Base-by-base conservation (phyloP, 495 filamentous ascomycete species). In the Neurospora sp. region DNA sequence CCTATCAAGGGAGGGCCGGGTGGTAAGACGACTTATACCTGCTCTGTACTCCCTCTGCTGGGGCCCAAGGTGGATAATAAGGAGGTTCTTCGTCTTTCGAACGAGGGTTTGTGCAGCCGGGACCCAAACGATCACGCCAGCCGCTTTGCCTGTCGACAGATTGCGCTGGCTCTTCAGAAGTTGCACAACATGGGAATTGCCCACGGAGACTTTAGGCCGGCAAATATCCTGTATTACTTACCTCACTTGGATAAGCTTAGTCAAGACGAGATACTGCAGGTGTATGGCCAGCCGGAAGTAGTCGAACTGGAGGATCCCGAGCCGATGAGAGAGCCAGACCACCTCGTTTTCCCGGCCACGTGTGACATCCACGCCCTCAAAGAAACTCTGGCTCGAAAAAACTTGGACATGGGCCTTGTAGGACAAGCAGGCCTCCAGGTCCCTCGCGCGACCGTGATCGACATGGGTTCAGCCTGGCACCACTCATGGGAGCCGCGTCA, bases 161-260 rank as follows among this genome's bases (percentile, higher is more conserved):
- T 69, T 5, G 53, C 53, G 0, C 11, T 8, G 10, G 71, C 71
- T 27, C 39, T 44, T 9, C 35, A 72, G 27, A 69, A 41, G 31
- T 4, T 72, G 38, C 71, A 72, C 14, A 39, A n/a, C 22, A 61
- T 69, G 48, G 71, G 39, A 0, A 69, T 72, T 16, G 20, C n/a
- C 38, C 71, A 72, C 37, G 71, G 71, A 4, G 71, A 72, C 20
- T 72, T 72, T 10, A 9, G 71, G 14, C 39, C 59, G n/a, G 37
- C 59, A 0, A 72, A 72, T 37, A 72, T 72, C 39, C 53, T 72
- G 12, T 61, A 35, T 18, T 16, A 35, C 12, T 2, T 61, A 9
- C 53, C 53, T 9, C 53, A 61, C 53, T 5, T 61, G 27, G 27
- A 61, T 35, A 35, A 35, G 2, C 53, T 61, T 9, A 18, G 53